These are phyloP conservation scores for Aphanomyces cochlioides DNA, from an alignment of 352 stramenopile species.

Conservation along the genomic window DNA sequence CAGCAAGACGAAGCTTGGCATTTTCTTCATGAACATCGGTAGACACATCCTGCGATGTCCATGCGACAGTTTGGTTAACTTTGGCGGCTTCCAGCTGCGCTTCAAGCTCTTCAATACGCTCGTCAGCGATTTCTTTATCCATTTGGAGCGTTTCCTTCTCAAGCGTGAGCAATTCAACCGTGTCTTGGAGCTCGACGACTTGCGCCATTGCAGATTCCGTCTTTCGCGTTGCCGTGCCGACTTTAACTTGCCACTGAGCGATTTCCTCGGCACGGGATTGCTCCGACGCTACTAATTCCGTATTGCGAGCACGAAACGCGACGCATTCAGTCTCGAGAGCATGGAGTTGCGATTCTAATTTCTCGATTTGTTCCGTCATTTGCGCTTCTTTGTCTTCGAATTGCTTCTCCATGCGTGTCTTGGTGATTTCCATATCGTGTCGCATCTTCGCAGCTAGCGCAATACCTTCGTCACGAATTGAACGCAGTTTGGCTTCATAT, in stretches of 20 bases:
- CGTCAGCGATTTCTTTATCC: constrained; percentile 86
- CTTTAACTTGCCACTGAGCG: constrained; percentile 63
- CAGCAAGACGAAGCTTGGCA: constrained; percentile 68
- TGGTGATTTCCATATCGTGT: constrained; percentile 19
- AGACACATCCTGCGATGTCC: constrained; percentile 2
- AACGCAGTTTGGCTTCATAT: constrained; percentile 25
- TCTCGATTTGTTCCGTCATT: constrained; percentile 49
- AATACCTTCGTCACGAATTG: constrained; percentile 27
- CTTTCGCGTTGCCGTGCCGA: constrained; percentile 58
- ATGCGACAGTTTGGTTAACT: constrained; percentile 29
- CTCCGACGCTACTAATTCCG: constrained; percentile 57
- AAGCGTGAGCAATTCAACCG: constrained; percentile 80
- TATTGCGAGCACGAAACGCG: constrained; percentile 64
- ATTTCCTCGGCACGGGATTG: constrained; percentile 80
- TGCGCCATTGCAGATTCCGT: constrained; percentile 64
- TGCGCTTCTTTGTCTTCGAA: constrained; percentile 62
- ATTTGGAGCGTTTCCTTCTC: constrained; percentile 86
- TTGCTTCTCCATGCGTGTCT: constrained; percentile 35
- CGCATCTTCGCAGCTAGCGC: constrained; percentile 29
- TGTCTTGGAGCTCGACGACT: constrained; percentile 67
- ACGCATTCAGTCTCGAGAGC: constrained; percentile 58
- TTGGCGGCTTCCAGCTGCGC: constrained; percentile 76
- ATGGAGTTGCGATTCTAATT: constrained; percentile 51
- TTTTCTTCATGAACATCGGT: constrained; percentile 73
- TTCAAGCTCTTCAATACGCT: constrained; percentile 67